Evolutionary conservation across 2,329 filamentous ascomycete genomes (phyloP), one percentile per base, ranked within the genome.

Genomic region (Fusarium udum): DNA sequence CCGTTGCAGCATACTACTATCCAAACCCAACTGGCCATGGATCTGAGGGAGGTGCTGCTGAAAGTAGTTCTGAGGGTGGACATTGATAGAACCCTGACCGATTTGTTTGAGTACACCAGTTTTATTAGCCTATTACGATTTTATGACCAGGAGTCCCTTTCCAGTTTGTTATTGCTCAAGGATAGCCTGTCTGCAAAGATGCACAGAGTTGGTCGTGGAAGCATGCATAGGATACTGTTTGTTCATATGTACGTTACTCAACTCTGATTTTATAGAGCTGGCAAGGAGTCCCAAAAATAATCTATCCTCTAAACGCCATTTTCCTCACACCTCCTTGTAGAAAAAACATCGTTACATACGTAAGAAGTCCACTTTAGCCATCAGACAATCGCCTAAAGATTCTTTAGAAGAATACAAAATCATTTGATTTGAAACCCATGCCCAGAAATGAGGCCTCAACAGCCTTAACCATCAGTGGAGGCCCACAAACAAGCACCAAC

Each of bases 401-500:
- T 24, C 15, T 34, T 77, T 43, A 80, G 48, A 80, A 80, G 40
- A 79, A 75, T 15, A 81, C 61, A 46, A 80, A 72, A 36, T 78
- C 71, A 36, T 78, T 73, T 7, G 78, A 72, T 32, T 70, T 78
- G 93, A 93, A 97, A 0, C 93, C 93, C 80, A 92, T 83, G 18
- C 85, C 86, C 20, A 67, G 67, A 32, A 88, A 80, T 32, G 88
- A 87, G 51, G 83, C 80, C 72, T 87, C 87, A 8, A 89, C 90
- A 64, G 86, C 89, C 77, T 90, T 91, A 83, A 97, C 94, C 84
- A 97, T 85, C 7, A 91, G 83, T 74, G 87, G 89, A 0, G 95
- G 95, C 5, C 95, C 95, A 82, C 95, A 97, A 22, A 97, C 86
- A 65, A 97, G 82, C 20, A 94, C 90, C 85, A 97, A 80, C 18